A percentile compares a stretch with the other conserved stretches of the same genome.
These are phyloP conservation scores for Pyracantha coccinea DNA, from an alignment of 331 rosid genomes.

Conservation along the genomic window DNA sequence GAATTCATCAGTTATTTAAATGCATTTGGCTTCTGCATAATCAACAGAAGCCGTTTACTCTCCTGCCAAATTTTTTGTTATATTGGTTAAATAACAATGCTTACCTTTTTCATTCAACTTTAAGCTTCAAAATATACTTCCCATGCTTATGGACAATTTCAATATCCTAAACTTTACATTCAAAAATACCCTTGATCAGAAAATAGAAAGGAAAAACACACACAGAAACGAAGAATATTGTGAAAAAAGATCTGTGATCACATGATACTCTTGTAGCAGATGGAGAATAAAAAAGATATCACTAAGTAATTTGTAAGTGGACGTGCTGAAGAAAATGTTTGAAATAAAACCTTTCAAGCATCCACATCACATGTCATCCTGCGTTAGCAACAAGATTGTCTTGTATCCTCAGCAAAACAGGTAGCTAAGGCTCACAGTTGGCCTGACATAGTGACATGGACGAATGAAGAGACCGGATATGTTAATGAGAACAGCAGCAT, in stretches of 20 bases:
- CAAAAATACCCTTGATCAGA: background rate
- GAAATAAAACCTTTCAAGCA: slow-evolving; percentile 27
- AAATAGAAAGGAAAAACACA: no score
- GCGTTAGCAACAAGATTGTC: slow-evolving; percentile 37
- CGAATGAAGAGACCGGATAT: slow-evolving; percentile 31
- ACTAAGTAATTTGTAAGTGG: slow-evolving; percentile 4
- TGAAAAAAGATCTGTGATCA: background rate
- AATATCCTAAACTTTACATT: background rate
- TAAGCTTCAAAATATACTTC: background rate
- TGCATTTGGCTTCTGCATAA: background rate
- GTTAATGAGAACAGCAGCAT: slow-evolving; percentile 26
- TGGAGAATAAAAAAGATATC: slow-evolving; percentile 18
- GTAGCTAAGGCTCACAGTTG: slow-evolving; percentile 45
- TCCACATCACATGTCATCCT: slow-evolving; percentile 33
- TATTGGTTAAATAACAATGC: background rate
- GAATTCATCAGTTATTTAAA: background rate
- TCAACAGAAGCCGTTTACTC: background rate
- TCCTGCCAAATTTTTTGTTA: background rate
- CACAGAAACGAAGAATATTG: background rate
- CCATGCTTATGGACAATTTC: background rate
- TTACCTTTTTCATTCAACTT: background rate
- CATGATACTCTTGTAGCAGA: slow-evolving; percentile 10
- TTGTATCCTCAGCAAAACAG: slow-evolving; percentile 41
- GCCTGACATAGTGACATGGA: slow-evolving; percentile 26
- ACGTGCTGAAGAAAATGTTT: slow-evolving; percentile 20